Evolutionary conservation across 495 filamentous ascomycete genomes (phyloP).

Genomic region (Annulohypoxylon moriforme): DNA sequence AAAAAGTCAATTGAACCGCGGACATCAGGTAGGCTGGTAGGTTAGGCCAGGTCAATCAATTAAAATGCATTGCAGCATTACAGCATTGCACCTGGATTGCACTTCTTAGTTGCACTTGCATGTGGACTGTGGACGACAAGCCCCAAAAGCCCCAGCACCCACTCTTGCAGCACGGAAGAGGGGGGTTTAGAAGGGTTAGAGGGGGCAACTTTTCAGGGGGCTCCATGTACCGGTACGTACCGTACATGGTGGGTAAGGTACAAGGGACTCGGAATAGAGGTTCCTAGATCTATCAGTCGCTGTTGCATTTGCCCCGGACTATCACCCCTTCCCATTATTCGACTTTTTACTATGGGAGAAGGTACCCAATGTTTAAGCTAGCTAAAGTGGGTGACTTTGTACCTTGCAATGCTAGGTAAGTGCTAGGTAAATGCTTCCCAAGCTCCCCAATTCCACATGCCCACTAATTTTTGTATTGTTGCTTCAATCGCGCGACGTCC

Average conservation of each 20-base stretch:
- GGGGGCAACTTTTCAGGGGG: slow-evolving; percentile 31
- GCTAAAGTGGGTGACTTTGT: slow-evolving; percentile 31
- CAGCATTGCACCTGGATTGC: not conserved
- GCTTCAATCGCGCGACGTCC: slow-evolving; percentile 37
- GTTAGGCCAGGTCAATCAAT: not conserved
- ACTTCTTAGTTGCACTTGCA: not conserved
- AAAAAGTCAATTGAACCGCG: too few relatives aligned
- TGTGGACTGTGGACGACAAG: not conserved
- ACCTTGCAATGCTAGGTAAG: slow-evolving; percentile 18
- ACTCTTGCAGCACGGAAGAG: slow-evolving; percentile 14
- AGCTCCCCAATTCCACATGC: slow-evolving; percentile 18
- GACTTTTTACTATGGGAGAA: slow-evolving; percentile 18
- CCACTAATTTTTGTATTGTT: slow-evolving; percentile 30
- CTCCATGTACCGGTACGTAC: slow-evolving; percentile 42
- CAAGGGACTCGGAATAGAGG: slow-evolving; percentile 36
- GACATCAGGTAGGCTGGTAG: not conserved
- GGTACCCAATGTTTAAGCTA: slow-evolving; percentile 39
- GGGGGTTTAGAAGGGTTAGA: slow-evolving; percentile 1
- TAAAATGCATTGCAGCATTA: not conserved
- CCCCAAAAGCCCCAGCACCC: slow-evolving; percentile 1
- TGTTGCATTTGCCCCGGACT: slow-evolving; percentile 48
- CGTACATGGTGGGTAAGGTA: slow-evolving; percentile 29
- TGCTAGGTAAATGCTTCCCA: not conserved
- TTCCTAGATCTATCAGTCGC: slow-evolving; percentile 43
- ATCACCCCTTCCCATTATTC: slow-evolving; percentile 33